These are phyloP conservation scores for Paraconiothyrium brasiliense DNA, from an alignment of 2,329 filamentous ascomycete species.

Conservation along the genomic window DNA sequence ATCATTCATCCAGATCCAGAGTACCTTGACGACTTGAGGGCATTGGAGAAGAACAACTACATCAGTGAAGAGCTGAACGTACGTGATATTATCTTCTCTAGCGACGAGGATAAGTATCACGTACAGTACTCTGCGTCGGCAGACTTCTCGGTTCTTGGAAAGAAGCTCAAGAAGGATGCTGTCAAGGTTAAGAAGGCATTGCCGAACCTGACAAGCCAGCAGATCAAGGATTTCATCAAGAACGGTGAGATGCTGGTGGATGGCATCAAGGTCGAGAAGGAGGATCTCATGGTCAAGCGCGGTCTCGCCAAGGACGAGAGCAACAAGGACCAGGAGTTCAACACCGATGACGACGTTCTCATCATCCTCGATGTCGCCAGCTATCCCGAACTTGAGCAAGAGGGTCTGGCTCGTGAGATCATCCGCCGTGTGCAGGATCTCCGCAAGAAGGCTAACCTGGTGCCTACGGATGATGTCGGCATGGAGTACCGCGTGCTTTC, in stretches of 20 bases:
- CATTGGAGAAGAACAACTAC: constrained; percentile 89
- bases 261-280: constrained; percentile 82
- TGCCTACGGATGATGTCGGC: constrained; percentile 91
- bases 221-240: constrained; percentile 81
- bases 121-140: constrained; percentile 90
- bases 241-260: constrained; percentile 82
- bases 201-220: constrained; percentile 77
- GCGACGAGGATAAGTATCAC: constrained; percentile 88
- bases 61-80: constrained; percentile 93
- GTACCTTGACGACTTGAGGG: constrained; percentile 87
- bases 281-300: constrained; percentile 84
- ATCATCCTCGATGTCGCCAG: constrained; percentile 86
- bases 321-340: constrained; percentile 81
- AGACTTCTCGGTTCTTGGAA: constrained; percentile 93
- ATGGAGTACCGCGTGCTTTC: constrained; percentile 89
- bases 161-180: constrained; percentile 97
- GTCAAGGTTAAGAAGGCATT: constrained; percentile 90
- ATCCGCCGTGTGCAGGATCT: constrained; percentile 92
- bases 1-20: constrained; percentile 85
- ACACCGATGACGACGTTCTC: constrained; percentile 88
- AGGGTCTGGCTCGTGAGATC: constrained; percentile 90
- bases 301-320: constrained; percentile 77
- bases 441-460: constrained; percentile 90
- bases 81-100: constrained; percentile 81
- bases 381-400: constrained; percentile 85